Percentiles rank a stretch among this genome's conserved stretches.
Evolutionary conservation across 768 basidiomycete species (phyloP).

Genomic region (Collybia mongolica): DNA sequence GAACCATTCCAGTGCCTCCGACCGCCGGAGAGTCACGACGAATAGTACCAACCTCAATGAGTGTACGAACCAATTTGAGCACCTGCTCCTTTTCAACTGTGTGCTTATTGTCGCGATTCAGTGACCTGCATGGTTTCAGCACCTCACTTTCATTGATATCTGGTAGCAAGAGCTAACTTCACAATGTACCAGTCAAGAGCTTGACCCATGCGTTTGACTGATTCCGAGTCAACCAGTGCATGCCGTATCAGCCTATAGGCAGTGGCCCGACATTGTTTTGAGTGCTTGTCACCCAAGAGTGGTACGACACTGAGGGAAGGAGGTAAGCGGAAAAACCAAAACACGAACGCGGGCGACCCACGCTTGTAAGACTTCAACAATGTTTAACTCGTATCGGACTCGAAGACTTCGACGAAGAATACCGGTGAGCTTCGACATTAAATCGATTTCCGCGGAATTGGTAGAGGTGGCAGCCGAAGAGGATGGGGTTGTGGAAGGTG

Average conservation of each 20-base stretch:
- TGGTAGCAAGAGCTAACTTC: slow-evolving; percentile 51
- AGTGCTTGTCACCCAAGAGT: slow-evolving; percentile 71
- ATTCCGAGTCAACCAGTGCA: slow-evolving; percentile 68
- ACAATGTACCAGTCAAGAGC: slow-evolving; percentile 86
- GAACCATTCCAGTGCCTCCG: slow-evolving; percentile 45
- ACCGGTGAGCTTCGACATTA: slow-evolving; percentile 63
- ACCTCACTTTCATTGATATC: not conserved
- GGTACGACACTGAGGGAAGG: slow-evolving; percentile 65
- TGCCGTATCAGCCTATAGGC: slow-evolving; percentile 86
- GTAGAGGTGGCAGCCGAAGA: slow-evolving; percentile 34
- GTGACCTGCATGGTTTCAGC: slow-evolving; percentile 48
- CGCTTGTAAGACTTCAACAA: slow-evolving; percentile 73
- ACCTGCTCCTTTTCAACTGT: slow-evolving; percentile 89
- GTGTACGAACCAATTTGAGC: slow-evolving; percentile 82
- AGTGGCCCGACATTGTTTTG: slow-evolving; percentile 73
- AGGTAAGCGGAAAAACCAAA: not conserved
- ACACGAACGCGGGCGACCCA: slow-evolving; percentile 36
- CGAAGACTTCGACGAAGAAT: slow-evolving; percentile 70
- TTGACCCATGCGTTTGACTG: slow-evolving; percentile 60
- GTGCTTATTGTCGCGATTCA: slow-evolving; percentile 82
- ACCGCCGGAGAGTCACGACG: slow-evolving; percentile 43
- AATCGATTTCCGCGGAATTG: slow-evolving; percentile 44
- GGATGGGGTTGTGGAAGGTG: slow-evolving; percentile 27
- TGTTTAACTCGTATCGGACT: slow-evolving; percentile 73
- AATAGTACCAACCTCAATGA: slow-evolving; percentile 75